These are phyloP conservation scores for Lepidium campestre DNA, from an alignment of 441 rosid genomes.

Conservation along the genomic window DNA sequence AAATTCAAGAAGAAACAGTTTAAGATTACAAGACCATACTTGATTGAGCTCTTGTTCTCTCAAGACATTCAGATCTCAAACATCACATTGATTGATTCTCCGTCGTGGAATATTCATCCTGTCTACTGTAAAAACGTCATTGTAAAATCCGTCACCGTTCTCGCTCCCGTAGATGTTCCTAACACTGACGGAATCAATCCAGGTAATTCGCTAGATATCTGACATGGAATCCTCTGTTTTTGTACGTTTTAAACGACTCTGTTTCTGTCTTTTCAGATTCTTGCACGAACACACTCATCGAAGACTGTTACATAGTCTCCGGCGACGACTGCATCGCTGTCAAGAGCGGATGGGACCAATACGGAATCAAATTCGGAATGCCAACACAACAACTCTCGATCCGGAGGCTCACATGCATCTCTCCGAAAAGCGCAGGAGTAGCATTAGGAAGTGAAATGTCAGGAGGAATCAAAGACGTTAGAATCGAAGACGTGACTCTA, in stretches of 20 bases:
- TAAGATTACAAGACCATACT: constrained; percentile 59
- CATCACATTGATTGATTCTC: constrained; percentile 64
- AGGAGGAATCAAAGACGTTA: constrained; percentile 64
- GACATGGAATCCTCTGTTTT: background rate
- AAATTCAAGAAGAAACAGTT: constrained; percentile 45
- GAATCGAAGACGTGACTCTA: constrained; percentile 57
- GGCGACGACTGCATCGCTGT: constrained; percentile 87
- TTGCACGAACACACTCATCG: constrained; percentile 58
- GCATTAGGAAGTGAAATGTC: constrained; percentile 96
- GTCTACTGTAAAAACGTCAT: constrained; percentile 56
- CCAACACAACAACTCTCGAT: constrained; percentile 55
- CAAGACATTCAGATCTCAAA: constrained; percentile 54
- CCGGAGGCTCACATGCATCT: constrained; percentile 69
- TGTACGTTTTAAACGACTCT: background rate
- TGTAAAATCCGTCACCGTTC: constrained; percentile 53
- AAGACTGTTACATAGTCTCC: constrained; percentile 72
- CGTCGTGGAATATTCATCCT: constrained; percentile 88
- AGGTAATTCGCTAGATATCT: constrained; percentile 27
- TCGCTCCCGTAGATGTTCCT: constrained; percentile 64
- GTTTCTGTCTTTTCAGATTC: constrained; percentile 46
- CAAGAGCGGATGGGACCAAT: constrained; percentile 86
- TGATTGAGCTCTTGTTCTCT: constrained; percentile 77
- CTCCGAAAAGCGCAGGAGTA: constrained; percentile 68
- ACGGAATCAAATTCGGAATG: constrained; percentile 60
- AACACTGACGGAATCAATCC: constrained; percentile 92